Evolutionary conservation across 306 rosid genomes (phyloP).

Genomic region (Cicer yamashitae): DNA sequence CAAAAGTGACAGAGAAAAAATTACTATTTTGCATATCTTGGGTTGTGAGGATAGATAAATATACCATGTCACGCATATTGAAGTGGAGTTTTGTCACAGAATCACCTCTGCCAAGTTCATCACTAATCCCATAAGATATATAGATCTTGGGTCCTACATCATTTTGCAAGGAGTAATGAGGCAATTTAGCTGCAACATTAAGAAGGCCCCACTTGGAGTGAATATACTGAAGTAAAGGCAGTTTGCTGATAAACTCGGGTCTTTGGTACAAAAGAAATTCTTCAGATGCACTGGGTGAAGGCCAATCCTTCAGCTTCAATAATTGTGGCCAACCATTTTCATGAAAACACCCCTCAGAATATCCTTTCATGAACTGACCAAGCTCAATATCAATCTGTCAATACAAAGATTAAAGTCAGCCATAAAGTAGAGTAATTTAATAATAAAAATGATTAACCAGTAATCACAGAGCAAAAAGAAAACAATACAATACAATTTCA

Average conservation of each 20-base stretch:
- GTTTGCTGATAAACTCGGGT: slow-evolving; percentile 93
- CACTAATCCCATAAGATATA: slow-evolving; percentile 76
- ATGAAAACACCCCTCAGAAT: slow-evolving; percentile 63
- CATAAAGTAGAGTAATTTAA: slow-evolving; percentile 22
- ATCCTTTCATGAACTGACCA: slow-evolving; percentile 78
- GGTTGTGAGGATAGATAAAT: slow-evolving; percentile 42
- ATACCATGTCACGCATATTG: slow-evolving; percentile 97
- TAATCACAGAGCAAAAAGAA: slow-evolving; percentile 32
- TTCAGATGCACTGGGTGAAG: slow-evolving; percentile 94
- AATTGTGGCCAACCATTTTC: slow-evolving; percentile 83
- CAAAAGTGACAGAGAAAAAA: slow-evolving; percentile 31
- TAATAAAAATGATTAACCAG: slow-evolving; percentile 31
- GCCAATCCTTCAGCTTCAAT: slow-evolving; percentile 94
- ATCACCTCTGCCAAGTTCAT: slow-evolving; percentile 74
- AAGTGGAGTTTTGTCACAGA: slow-evolving; percentile 89
- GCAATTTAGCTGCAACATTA: slow-evolving; percentile 97
- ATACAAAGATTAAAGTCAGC: slow-evolving; percentile 36
- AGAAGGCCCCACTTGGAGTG: slow-evolving; percentile 99
- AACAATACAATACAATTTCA: slow-evolving; percentile 33
- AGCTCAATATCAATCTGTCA: slow-evolving; percentile 84
- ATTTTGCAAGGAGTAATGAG: slow-evolving; percentile 97
- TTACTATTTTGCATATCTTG: slow-evolving; percentile 17
- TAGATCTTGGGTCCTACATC: slow-evolving; percentile 96
- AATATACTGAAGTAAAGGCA: slow-evolving; percentile 93
- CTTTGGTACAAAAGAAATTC: slow-evolving; percentile 93